These are phyloP conservation scores for Akanthomyces lecanii DNA, from an alignment of 2,329 filamentous ascomycete genomes.

Conservation along the genomic window DNA sequence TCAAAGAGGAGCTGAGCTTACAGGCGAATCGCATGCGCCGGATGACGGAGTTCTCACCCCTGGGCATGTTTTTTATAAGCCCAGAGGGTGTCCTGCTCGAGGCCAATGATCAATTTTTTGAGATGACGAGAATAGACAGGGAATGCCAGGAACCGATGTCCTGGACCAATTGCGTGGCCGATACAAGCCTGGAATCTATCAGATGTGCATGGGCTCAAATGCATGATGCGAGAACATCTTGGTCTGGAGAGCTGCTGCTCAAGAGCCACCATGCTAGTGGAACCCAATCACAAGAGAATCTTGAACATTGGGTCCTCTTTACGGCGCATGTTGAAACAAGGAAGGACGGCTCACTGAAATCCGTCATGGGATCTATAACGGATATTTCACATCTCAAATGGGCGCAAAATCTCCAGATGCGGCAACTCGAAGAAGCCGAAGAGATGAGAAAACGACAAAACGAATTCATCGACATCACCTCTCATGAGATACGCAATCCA, in stretches of 20 bases:
- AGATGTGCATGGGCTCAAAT: constrained; percentile 37
- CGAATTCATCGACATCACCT: constrained; percentile 71
- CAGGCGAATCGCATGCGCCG: constrained; percentile 33
- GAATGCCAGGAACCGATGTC: constrained; percentile 37
- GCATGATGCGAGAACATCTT: constrained; percentile 30
- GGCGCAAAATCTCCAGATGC: constrained; percentile 36
- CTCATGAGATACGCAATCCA: constrained; percentile 70
- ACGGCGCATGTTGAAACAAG: constrained; percentile 33
- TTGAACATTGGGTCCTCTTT: constrained; percentile 37
- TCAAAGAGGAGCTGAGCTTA: constrained; percentile 32
- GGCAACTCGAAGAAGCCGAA: constrained; percentile 33
- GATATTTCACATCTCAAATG: constrained; percentile 43
- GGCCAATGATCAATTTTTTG: constrained; percentile 44
- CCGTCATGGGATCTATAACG: constrained; percentile 39
- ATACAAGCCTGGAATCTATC: constrained; percentile 30
- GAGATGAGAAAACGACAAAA: constrained; percentile 47
- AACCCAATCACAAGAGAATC: constrained; percentile 19
- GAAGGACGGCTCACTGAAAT: constrained; percentile 30
- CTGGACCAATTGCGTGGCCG: constrained; percentile 38
- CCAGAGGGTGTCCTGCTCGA: constrained; percentile 39
- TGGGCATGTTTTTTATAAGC: constrained; percentile 37
- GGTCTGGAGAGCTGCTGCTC: constrained; percentile 40
- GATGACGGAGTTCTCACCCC: constrained; percentile 34
- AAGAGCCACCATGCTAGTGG: constrained; percentile 37
- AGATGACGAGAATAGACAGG: constrained; percentile 40